Conservation (phyloP, 352 stramenopile genomes). For the Pythium biforme region DNA sequence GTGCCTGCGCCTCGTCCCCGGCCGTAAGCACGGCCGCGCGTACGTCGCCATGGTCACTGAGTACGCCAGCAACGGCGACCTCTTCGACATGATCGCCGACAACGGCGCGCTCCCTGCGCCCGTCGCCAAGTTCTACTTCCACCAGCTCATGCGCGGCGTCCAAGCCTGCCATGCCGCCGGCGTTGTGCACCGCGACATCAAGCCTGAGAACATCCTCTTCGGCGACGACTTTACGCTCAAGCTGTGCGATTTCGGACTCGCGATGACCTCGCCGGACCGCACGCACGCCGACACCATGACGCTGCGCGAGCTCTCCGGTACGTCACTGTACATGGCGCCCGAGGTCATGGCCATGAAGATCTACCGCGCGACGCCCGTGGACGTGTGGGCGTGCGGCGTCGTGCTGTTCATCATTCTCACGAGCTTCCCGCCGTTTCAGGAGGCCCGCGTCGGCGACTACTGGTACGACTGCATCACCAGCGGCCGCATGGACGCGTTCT, state of each 20-base stretch:
- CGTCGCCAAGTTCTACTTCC: conserved; percentile 78
- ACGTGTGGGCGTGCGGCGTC: conserved; percentile 89
- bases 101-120: conserved; percentile 56
- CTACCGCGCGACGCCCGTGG: conserved; percentile 78
- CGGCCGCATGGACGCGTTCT: conserved; percentile 56
- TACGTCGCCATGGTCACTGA: conserved; percentile 82
- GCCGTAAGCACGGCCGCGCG: conserved; percentile 42
- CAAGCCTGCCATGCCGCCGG: conserved; percentile 73
- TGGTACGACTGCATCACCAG: conserved; percentile 69
- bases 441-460: conserved; percentile 62
- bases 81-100: conserved; percentile 85
- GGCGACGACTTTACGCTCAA: conserved; percentile 86
- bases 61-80: conserved; percentile 75
- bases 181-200: conserved; percentile 85
- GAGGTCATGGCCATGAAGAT: conserved; percentile 58
- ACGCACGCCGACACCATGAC: conserved; percentile 34
- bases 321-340: conserved; percentile 87
- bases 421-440: conserved; percentile 85
- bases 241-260: conserved; percentile 93
- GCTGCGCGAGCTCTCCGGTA: conserved; percentile 73
- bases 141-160: conserved; percentile 74
- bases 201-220: conserved; percentile 85
- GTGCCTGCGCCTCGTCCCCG: conserved; percentile 41
- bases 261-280: conserved; percentile 24
- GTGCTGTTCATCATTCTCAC: conserved; percentile 92